phyloP scores from a whole-genome alignment of 805 yeast species.

The Alloascoidea africana region DNA sequence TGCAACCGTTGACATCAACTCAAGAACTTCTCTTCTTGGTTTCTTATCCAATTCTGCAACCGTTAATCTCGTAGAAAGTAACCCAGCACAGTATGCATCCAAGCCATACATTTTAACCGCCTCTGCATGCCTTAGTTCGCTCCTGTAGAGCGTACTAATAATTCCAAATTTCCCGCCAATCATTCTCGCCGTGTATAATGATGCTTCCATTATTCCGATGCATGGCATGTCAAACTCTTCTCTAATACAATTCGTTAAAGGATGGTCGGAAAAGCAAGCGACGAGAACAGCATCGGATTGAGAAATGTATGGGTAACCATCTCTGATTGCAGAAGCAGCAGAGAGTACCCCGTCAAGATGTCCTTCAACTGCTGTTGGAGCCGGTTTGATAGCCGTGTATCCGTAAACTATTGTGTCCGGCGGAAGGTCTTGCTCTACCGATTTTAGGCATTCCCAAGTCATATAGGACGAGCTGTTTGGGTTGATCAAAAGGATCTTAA shows the following conservation, averaged over 20 bases:
- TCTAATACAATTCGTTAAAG: slow-evolving; percentile 18
- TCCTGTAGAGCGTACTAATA: no score
- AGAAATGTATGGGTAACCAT: slow-evolving; percentile 13
- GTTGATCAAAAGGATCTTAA: slow-evolving; percentile 15
- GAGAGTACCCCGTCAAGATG: slow-evolving; percentile 21
- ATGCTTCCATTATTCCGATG: slow-evolving; percentile 22
- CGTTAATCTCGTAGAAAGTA: slow-evolving; percentile 17
- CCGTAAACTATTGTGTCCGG: slow-evolving; percentile 18
- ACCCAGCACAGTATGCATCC: slow-evolving; percentile 18
- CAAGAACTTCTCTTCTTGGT: slow-evolving; percentile 16
- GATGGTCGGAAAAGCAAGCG: slow-evolving; percentile 22
- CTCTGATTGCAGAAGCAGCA: slow-evolving; percentile 17
- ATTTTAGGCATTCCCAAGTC: slow-evolving; percentile 18
- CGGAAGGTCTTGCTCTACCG: slow-evolving; percentile 15
- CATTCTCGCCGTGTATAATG: no score
- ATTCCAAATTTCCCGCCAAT: no score
- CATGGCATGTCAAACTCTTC: slow-evolving; percentile 20
- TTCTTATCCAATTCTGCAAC: slow-evolving; percentile 19
- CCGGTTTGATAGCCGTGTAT: slow-evolving; percentile 15
- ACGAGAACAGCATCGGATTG: slow-evolving; percentile 19
- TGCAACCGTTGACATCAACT: slow-evolving; percentile 15
- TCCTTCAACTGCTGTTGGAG: slow-evolving; percentile 19
- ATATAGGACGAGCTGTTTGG: slow-evolving; percentile 18
- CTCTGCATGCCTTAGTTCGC: slow-evolving; percentile 19
- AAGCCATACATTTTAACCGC: slow-evolving; percentile 17